Conservation (phyloP, 1,139 yeast species). For the Magnusiomyces magnusii region DNA sequence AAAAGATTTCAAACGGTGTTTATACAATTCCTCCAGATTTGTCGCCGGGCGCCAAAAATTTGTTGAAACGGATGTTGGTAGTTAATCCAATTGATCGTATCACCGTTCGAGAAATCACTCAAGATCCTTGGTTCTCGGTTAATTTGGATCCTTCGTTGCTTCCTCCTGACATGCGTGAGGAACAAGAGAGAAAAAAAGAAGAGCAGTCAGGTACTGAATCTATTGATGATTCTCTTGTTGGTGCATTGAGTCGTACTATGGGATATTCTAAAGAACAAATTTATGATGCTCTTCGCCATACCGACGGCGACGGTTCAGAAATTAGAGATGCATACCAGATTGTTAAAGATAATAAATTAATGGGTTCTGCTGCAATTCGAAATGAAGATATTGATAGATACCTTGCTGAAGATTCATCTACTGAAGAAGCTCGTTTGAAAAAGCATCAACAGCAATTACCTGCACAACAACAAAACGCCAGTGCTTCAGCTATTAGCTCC, state of each 20-base stretch:
- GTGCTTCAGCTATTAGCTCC: neutral
- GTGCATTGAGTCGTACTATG: constrained; percentile 77
- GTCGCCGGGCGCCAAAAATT: constrained; percentile 78
- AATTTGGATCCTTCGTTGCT: constrained; percentile 76
- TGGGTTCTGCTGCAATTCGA: constrained; percentile 27
- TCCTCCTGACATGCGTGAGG: constrained; percentile 44
- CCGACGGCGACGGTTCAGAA: constrained; percentile 52
- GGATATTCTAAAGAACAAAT: constrained; percentile 90
- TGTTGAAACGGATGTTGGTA: constrained; percentile 87
- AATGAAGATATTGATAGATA: constrained; percentile 31
- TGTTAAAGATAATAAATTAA: constrained; percentile 73
- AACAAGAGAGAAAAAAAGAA: constrained; percentile 34
- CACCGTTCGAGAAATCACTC: constrained; percentile 88
- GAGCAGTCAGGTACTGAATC: constrained; percentile 24
- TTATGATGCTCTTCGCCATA: constrained; percentile 55
- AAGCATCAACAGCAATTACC: constrained; percentile 3
- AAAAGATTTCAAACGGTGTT: constrained; percentile 91
- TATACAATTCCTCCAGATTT: constrained; percentile 87
- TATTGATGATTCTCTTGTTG: constrained; percentile 72
- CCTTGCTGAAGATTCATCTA: constrained; percentile 24
- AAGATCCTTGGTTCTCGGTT: constrained; percentile 91
- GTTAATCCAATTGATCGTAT: constrained; percentile 95
- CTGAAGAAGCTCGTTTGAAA: constrained; percentile 12
- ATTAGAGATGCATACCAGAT: constrained; percentile 86
- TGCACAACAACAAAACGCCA: constrained; percentile 2